Conservation (phyloP, 148 eudicot genomes). For the Rhododendron vialii region DNA sequence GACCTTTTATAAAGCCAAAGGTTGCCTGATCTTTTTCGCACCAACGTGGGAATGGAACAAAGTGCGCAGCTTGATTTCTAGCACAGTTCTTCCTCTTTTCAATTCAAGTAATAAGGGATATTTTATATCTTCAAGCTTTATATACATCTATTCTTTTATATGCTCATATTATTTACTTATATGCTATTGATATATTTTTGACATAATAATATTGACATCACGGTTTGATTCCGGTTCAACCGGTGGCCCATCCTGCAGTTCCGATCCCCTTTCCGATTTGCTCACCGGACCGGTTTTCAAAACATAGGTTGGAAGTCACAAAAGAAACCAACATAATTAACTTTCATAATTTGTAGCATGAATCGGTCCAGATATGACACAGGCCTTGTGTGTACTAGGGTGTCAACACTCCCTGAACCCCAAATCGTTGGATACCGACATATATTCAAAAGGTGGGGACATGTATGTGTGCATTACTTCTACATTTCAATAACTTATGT, state of each 20-base stretch:
- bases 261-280: neutral
- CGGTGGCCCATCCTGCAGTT: neutral
- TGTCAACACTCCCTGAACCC: neutral
- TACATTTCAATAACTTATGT: neutral
- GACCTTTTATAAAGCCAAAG: neutral
- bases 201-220: neutral
- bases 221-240: neutral
- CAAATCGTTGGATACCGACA: neutral
- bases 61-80: neutral
- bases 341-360: neutral
- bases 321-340: neutral
- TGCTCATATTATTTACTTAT: too few species aligned
- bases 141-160: too few species aligned
- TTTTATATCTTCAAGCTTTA: neutral
- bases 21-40: neutral
- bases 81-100: neutral
- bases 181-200: neutral
- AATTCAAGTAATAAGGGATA: neutral
- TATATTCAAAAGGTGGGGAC: neutral
- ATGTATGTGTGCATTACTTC: neutral
- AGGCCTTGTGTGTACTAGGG: neutral
- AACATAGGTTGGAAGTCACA: neutral
- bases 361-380: neutral
- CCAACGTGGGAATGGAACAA: neutral
- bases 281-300: neutral